Evolutionary conservation across 1,284 basidiomycete genomes (phyloP), one percentile per base, ranked within the genome.

Genomic region (Cronartium ribicola): DNA sequence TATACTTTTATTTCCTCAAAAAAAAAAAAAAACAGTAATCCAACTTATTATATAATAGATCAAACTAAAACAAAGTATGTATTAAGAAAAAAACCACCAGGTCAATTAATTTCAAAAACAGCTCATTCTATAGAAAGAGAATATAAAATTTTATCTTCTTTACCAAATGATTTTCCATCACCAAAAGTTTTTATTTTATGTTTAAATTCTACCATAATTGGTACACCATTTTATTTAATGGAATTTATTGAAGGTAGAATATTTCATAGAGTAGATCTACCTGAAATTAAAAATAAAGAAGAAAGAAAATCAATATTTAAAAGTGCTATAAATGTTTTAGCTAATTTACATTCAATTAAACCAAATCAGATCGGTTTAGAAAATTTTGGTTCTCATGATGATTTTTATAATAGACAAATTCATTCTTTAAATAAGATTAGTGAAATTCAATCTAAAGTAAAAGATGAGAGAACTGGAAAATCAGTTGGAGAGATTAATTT

Each of bases 81-180:
- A 1, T 84, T 97, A 64, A 89, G 94, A 41, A 94, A 96, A 82
- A 95, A 96, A 80, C 94, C 94, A n/a, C 88, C 89, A 0, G 94
- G 94, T 0, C 84, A 88, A 59, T 86, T 97, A 0, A 83, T 98
- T 14, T 91, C 90, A 0, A 84, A 87, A 66, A 97, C 94, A 0
- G 94, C 94, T 0, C 94, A 98, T 80, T 91, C 94, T 79, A 87
- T 98, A 63, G 94, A 97, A 80, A 87, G 94, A 60, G 94, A 97
- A 84, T 96, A 89, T 82, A 85, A 85, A 39, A 88, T 96, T 77
- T 85, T 97, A 20, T 82, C 84, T 41, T 90, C 92, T 0, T 83
- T 96, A 36, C 88, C 91, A 79, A 84, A 79, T 39, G 36, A 83
- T 39, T 88, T 97, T 6, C 95, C 94, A 0, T 88, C 96, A 0